phyloP scores from a whole-genome alignment of 257 asterid species.

The Solanum ossicruentum region DNA sequence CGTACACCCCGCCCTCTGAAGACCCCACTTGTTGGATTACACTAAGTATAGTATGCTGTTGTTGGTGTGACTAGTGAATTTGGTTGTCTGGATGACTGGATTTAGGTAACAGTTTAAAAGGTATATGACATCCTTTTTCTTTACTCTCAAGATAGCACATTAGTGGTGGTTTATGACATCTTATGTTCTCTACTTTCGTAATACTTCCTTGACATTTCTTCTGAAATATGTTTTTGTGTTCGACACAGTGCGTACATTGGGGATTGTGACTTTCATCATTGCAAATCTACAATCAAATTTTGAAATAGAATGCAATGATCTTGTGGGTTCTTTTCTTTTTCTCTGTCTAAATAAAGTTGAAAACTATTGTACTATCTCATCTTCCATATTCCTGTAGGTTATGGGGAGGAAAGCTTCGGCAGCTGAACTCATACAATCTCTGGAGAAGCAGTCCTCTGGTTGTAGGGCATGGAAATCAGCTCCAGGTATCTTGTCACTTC shows the following conservation, averaged over 20 bases:
- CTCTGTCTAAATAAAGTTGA: neutral
- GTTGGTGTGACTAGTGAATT: neutral
- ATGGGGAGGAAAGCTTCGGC: slow-evolving; percentile 4
- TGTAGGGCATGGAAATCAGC: slow-evolving; percentile 3
- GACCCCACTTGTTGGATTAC: too few species aligned
- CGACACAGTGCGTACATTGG: neutral
- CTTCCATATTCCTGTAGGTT: slow-evolving; percentile 6
- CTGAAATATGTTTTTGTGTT: neutral
- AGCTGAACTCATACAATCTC: slow-evolving; percentile 4
- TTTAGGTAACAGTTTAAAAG: neutral
- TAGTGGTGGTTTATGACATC: neutral
- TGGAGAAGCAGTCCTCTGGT: slow-evolving; percentile 2
- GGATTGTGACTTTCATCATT: neutral
- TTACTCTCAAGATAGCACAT: neutral
- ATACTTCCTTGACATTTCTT: neutral
- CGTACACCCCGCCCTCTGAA: too few species aligned
- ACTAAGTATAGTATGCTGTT: too few species aligned
- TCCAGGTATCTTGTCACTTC: slow-evolving; percentile 2
- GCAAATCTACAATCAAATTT: neutral
- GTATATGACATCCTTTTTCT: neutral
- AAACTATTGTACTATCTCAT: neutral
- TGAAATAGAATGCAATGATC: neutral
- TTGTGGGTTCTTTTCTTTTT: neutral
- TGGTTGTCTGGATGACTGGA: neutral
- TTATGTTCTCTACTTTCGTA: neutral